Evolutionary conservation across 495 filamentous ascomycete genomes (phyloP), one percentile per base, ranked within the genome.

Genomic region (Jackrogersella multiformis): DNA sequence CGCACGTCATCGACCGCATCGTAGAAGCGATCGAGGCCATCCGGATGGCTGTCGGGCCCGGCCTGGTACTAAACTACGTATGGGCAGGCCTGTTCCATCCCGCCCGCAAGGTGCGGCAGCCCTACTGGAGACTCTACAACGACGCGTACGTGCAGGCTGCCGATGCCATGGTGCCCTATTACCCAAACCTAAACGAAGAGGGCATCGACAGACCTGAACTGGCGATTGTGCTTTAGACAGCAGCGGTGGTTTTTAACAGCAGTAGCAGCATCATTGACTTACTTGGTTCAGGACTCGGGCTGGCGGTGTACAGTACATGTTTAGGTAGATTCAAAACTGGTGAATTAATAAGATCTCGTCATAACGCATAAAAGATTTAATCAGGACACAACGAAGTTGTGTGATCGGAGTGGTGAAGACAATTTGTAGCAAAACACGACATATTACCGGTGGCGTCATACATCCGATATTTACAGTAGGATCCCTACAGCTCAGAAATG

Each of bases 41-140:
- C 61, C 85, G 96, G 21, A 92, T 97, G 87, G 93, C 95, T 0
- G 89, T 98, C 45, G 95, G 95, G 7, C 90, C 94, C 0, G 94
- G 94, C 0, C 77, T 92, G 21, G 90, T 97, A 34, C 90, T 98
- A 85, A 98, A 98, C 78, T 99, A 99, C 75, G 87, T 97, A 66
- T 97, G 92, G 93, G 94, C 95, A 2, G 96, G 96, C 13, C 81
- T 99, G 46, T 99, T 98, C 85, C 96, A 98, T 72, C 93, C 95
- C 0, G 95, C 95, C 5, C 86, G 96, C 44, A 97, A 97, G 79
- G 95, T 99, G 30, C 84, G 95, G 53, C 86, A 84, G 56, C 94
- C 96, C 23, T 98, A 97, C 77, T 98, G 93, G 93, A 82, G 94
- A 36, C 78, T 98, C 32, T 97, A 99, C 78, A 99, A 99, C 71